These are phyloP conservation scores for Cryptosporidium muris DNA, from an alignment of 169 alveolate genomes.

Conservation along the genomic window DNA sequence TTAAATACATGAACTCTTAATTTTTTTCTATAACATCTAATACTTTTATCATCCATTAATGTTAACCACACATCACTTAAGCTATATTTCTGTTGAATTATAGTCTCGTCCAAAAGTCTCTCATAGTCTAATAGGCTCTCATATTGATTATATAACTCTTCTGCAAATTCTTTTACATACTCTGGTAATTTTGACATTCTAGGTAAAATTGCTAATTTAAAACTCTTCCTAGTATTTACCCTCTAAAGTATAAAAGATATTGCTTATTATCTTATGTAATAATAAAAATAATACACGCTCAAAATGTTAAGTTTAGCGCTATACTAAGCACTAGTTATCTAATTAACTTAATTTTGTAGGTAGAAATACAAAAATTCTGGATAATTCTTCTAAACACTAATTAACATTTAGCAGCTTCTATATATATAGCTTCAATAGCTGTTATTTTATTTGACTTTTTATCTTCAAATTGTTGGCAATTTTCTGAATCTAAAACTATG, in stretches of 20 bases:
- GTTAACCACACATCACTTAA: conserved; percentile 69
- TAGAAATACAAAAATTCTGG: too few relatives aligned
- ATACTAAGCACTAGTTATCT: too few relatives aligned
- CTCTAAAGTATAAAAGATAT: too few relatives aligned
- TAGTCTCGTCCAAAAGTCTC: conserved; percentile 57
- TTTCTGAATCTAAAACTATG: conserved; percentile 28
- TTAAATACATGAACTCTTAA: conserved; percentile 73
- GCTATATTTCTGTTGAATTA: conserved; percentile 60
- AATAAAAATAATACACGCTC: too few relatives aligned
- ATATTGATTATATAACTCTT: conserved; percentile 33
- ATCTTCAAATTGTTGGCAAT: conserved; percentile 32
- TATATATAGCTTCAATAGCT: neutral
- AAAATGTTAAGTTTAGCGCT: too few relatives aligned
- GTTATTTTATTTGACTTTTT: neutral
- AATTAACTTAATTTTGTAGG: too few relatives aligned
- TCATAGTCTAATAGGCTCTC: conserved; percentile 52
- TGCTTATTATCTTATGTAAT: too few relatives aligned
- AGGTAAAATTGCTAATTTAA: too few relatives aligned
- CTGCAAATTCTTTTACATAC: conserved; percentile 45
- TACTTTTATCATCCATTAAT: conserved; percentile 66
- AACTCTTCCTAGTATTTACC: too few relatives aligned
- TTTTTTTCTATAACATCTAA: conserved; percentile 62
- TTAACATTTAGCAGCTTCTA: too few relatives aligned
- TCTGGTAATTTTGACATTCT: conserved; percentile 56
- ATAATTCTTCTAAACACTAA: too few relatives aligned